Evolutionary conservation across 2,329 filamentous ascomycete species (phyloP).

Genomic region (Sordariomycetes sp.): DNA sequence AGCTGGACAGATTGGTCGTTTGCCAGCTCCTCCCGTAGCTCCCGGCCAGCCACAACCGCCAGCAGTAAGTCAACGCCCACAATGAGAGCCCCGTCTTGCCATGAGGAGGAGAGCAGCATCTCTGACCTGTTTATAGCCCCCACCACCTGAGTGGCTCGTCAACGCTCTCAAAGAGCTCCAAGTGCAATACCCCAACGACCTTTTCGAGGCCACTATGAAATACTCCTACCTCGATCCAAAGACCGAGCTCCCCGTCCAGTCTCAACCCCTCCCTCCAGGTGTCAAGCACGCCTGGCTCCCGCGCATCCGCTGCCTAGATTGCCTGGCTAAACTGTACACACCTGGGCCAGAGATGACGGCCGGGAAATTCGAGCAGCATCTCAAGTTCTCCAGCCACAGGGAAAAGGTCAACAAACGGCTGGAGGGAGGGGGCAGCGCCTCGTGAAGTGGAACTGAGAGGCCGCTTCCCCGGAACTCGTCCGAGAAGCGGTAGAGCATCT

Average conservation of each 20-base stretch:
- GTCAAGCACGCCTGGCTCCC: slow-evolving; percentile 78
- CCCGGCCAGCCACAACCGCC: slow-evolving; percentile 45
- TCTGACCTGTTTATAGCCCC: slow-evolving; percentile 65
- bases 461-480: too few species aligned
- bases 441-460: too few species aligned
- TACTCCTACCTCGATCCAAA: slow-evolving; percentile 70
- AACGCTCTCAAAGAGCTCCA: slow-evolving; percentile 62
- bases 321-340: slow-evolving; percentile 88
- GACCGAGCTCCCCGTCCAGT: slow-evolving; percentile 56
- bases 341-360: slow-evolving; percentile 78
- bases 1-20: slow-evolving; percentile 52
- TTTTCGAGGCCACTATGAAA: slow-evolving; percentile 86
- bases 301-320: slow-evolving; percentile 84
- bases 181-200: slow-evolving; percentile 63
- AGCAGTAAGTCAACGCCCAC: slow-evolving; percentile 43
- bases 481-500: too few species aligned
- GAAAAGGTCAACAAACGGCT: slow-evolving; percentile 47
- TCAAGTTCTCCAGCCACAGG: slow-evolving; percentile 75
- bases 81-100: not conserved
- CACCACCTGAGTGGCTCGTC: slow-evolving; percentile 78
- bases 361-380: slow-evolving; percentile 85
- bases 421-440: too few species aligned
- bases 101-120: too few species aligned
- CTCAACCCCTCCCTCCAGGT: slow-evolving; percentile 47
- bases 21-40: slow-evolving; percentile 56